phyloP scores from a whole-genome alignment of 2,329 filamentous ascomycete genomes.

The Tothia fuscella region DNA sequence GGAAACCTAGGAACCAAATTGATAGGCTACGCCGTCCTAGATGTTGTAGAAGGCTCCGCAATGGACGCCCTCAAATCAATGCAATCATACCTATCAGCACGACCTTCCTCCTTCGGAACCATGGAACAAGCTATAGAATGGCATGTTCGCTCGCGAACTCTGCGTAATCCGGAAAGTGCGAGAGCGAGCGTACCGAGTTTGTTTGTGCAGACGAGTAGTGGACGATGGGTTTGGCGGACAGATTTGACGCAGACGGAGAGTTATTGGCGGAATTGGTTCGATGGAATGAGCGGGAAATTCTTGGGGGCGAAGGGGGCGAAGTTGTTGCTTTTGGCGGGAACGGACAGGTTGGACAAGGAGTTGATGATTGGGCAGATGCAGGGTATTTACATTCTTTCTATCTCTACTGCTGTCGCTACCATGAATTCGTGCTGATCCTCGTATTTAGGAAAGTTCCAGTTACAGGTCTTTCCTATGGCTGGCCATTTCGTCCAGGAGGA shows the following conservation, averaged over 20 bases:
- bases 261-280: slow-evolving; percentile 93
- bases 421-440: neutral
- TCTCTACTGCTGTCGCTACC: neutral
- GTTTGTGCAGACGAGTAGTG: slow-evolving; percentile 34
- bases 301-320: slow-evolving; percentile 72
- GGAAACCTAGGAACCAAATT: slow-evolving; percentile 54
- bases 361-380: slow-evolving; percentile 96
- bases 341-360: slow-evolving; percentile 81
- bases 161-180: slow-evolving; percentile 74
- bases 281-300: slow-evolving; percentile 79
- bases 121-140: slow-evolving; percentile 77
- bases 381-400: too few relatives aligned
- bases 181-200: slow-evolving; percentile 77
- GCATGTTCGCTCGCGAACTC: slow-evolving; percentile 80
- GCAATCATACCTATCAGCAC: slow-evolving; percentile 77
- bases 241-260: slow-evolving; percentile 71
- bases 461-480: slow-evolving; percentile 88
- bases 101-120: slow-evolving; percentile 67
- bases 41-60: slow-evolving; percentile 89
- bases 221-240: slow-evolving; percentile 71
- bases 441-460: slow-evolving; percentile 76
- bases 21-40: slow-evolving; percentile 78
- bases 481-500: slow-evolving; percentile 98
- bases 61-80: slow-evolving; percentile 92
- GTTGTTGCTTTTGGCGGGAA: slow-evolving; percentile 72